Evolutionary conservation across 2,329 filamentous ascomycete genomes (phyloP).

Genomic region (Beauveria varroae): DNA sequence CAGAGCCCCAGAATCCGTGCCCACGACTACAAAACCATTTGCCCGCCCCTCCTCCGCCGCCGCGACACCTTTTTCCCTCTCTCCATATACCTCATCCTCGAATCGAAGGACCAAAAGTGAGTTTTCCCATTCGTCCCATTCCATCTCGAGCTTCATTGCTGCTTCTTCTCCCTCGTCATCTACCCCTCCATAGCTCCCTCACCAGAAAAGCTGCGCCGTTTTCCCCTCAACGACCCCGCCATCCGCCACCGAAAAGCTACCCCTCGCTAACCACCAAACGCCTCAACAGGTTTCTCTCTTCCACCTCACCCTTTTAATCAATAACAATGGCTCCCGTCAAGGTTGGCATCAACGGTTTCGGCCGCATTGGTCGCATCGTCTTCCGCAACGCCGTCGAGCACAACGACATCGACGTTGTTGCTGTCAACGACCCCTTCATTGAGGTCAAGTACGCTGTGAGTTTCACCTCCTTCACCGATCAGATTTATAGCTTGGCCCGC

Average conservation of each 20-base stretch:
- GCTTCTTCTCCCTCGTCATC: neutral
- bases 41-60: conserved; percentile 7
- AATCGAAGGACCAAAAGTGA: conserved; percentile 5
- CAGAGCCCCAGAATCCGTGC: neutral
- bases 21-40: conserved; percentile 10
- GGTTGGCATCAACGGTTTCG: conserved; percentile 99
- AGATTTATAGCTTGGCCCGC: neutral
- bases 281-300: conserved; percentile 5
- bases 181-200: neutral
- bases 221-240: conserved; percentile 9
- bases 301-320: conserved; percentile 14
- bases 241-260: conserved; percentile 1
- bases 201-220: neutral
- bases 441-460: conserved; percentile 94
- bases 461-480: conserved; percentile 21
- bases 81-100: neutral
- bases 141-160: neutral
- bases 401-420: conserved; percentile 82
- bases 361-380: conserved; percentile 98
- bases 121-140: neutral
- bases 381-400: conserved; percentile 96
- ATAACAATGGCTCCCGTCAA: conserved; percentile 48
- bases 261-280: conserved; percentile 10
- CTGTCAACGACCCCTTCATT: conserved; percentile 99
- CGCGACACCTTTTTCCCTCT: neutral